phyloP scores from a whole-genome alignment of 2,329 filamentous ascomycete genomes.

The Allantophomopsis lycopodina region DNA sequence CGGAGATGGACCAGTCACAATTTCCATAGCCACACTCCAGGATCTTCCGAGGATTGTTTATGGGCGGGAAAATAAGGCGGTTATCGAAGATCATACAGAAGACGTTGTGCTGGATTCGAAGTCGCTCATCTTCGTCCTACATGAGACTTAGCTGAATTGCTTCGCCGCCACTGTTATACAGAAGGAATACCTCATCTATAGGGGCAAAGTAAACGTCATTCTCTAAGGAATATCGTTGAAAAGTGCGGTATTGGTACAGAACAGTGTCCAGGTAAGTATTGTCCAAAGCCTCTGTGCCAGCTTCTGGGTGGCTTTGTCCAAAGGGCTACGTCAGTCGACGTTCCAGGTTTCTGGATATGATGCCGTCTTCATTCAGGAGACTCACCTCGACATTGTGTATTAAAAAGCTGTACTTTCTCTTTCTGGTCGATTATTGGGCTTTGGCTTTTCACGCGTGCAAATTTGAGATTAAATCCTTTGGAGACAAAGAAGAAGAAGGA shows the following conservation, averaged over 20 bases:
- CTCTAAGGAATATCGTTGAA: constrained; percentile 52
- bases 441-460: too few species aligned
- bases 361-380: too few species aligned
- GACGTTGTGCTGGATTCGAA: constrained; percentile 48
- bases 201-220: constrained; percentile 54
- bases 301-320: constrained; percentile 22
- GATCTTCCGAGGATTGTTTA: constrained; percentile 40
- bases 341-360: too few species aligned
- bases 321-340: background rate
- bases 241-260: constrained; percentile 46
- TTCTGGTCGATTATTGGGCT: too few species aligned
- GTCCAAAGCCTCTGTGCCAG: constrained; percentile 36
- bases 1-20: constrained; percentile 57
- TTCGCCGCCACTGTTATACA: background rate
- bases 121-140: constrained; percentile 54
- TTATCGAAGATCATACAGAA: constrained; percentile 51
- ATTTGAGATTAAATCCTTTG: too few species aligned
- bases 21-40: constrained; percentile 63
- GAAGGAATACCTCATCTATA: constrained; percentile 49
- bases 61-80: constrained; percentile 56
- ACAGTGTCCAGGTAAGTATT: constrained; percentile 43
- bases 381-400: too few species aligned
- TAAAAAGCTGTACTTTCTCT: too few species aligned
- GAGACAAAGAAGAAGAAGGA: too few species aligned
- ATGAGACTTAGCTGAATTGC: background rate